phyloP scores from a whole-genome alignment of 2,329 filamentous ascomycete genomes.

The Cytospora chrysosperma region DNA sequence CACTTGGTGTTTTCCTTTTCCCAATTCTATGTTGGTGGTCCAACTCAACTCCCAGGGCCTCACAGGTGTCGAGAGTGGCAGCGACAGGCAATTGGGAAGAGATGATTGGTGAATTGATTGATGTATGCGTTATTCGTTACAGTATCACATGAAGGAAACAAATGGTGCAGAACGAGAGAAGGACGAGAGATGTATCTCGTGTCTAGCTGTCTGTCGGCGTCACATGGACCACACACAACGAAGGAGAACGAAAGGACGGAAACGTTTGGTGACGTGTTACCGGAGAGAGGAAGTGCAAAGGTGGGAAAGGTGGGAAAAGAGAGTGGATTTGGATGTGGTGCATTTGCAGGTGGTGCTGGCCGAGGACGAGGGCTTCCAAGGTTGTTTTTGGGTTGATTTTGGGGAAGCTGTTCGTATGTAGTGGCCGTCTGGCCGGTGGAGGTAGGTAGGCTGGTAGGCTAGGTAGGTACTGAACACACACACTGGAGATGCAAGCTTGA shows the following conservation, averaged over 20 bases:
- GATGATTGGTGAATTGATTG: not conserved
- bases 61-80: not conserved
- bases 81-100: not conserved
- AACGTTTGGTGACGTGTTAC: not conserved
- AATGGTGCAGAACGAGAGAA: not conserved
- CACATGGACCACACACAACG: not conserved
- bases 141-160: not conserved
- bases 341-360: slow-evolving; percentile 8
- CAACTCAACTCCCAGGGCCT: not conserved
- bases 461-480: not conserved
- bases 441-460: too few relatives aligned
- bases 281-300: slow-evolving; percentile 1
- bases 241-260: not conserved
- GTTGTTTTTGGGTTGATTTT: slow-evolving; percentile 3
- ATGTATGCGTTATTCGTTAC: not conserved
- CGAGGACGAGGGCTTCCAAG: slow-evolving; percentile 15
- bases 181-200: not conserved
- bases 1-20: not conserved
- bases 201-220: not conserved
- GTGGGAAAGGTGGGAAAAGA: slow-evolving; percentile 10
- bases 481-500: slow-evolving; percentile 4
- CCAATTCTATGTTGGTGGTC: not conserved
- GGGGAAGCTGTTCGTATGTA: slow-evolving; percentile 2
- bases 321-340: slow-evolving; percentile 11
- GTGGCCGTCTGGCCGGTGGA: not conserved